phyloP scores from a whole-genome alignment of 2,329 filamentous ascomycete species.

The Cyphellophora europaea region DNA sequence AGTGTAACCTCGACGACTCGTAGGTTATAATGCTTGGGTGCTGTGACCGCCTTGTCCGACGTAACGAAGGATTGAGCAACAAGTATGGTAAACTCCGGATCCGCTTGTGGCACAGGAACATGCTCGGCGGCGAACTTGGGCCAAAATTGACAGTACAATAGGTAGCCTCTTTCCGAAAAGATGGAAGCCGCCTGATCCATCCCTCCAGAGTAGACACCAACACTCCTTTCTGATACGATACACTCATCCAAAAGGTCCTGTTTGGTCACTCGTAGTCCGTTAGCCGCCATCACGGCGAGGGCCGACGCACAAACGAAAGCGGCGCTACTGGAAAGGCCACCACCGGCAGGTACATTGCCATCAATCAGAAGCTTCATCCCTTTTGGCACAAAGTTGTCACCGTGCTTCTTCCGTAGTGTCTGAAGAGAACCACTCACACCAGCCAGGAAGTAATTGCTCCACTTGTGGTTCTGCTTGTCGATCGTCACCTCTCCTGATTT shows the following conservation, averaged over 20 bases:
- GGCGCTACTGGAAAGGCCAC: slow-evolving; percentile 86
- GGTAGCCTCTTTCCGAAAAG: slow-evolving; percentile 76
- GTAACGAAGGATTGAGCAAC: slow-evolving; percentile 91
- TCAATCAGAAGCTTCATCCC: slow-evolving; percentile 86
- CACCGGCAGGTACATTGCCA: slow-evolving; percentile 83
- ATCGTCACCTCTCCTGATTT: slow-evolving; percentile 59
- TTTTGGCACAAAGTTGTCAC: slow-evolving; percentile 53
- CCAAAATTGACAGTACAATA: slow-evolving; percentile 82
- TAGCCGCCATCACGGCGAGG: slow-evolving; percentile 77
- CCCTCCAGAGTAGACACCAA: slow-evolving; percentile 92
- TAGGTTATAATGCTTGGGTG: slow-evolving; percentile 90
- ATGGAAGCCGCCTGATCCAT: slow-evolving; percentile 98
- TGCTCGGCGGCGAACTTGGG: slow-evolving; percentile 67
- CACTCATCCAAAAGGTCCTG: slow-evolving; percentile 85
- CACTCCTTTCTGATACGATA: slow-evolving; percentile 85
- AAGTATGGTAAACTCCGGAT: slow-evolving; percentile 79
- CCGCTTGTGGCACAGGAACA: slow-evolving; percentile 70
- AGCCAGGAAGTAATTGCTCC: slow-evolving; percentile 98
- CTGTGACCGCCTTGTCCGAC: slow-evolving; percentile 90
- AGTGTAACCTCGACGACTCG: slow-evolving; percentile 92
- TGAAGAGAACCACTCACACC: slow-evolving; percentile 75
- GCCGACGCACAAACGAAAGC: slow-evolving; percentile 88
- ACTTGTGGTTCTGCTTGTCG: slow-evolving; percentile 77
- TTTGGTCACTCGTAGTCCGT: slow-evolving; percentile 78
- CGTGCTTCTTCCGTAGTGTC: slow-evolving; percentile 59